These are phyloP conservation scores for Solanum arcanum DNA, from an alignment of 257 asterid species.

Conservation along the genomic window DNA sequence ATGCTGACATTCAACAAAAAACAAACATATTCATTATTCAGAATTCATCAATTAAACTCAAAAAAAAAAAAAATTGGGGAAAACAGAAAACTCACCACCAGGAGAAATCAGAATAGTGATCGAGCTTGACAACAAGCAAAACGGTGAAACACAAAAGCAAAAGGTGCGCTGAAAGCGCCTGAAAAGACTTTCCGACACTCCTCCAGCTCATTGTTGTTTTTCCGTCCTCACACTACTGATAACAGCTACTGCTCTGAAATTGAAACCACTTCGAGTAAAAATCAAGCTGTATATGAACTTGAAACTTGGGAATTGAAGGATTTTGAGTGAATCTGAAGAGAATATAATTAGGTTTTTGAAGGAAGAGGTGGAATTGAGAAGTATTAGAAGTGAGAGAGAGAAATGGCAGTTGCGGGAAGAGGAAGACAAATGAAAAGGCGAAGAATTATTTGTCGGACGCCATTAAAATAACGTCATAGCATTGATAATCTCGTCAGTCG, in stretches of 20 bases:
- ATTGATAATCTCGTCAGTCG: neutral
- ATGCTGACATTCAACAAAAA: neutral
- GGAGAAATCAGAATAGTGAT: conserved; percentile 48
- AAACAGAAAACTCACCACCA: conserved; percentile 63
- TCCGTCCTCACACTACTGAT: neutral
- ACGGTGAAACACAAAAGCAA: conserved; percentile 57
- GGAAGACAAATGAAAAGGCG: neutral
- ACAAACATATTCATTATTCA: neutral
- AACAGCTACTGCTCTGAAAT: neutral
- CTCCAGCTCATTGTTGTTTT: conserved; percentile 73
- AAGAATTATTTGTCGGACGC: neutral
- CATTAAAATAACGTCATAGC: neutral
- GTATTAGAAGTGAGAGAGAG: neutral
- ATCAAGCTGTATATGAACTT: neutral
- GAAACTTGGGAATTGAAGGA: neutral
- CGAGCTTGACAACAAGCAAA: conserved; percentile 81
- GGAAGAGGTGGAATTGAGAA: neutral
- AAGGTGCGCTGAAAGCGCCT: conserved; percentile 71
- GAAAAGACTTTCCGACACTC: conserved; percentile 77
- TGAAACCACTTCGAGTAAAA: neutral
- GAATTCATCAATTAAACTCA: neutral
- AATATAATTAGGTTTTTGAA: neutral
- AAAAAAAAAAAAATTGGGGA: neutral
- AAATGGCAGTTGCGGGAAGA: neutral
- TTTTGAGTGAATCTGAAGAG: neutral